Percentiles rank a stretch among this genome's conserved stretches.
Conservation (phyloP, 371 early-diverging fungal species). For the Mortierella sp. region DNA sequence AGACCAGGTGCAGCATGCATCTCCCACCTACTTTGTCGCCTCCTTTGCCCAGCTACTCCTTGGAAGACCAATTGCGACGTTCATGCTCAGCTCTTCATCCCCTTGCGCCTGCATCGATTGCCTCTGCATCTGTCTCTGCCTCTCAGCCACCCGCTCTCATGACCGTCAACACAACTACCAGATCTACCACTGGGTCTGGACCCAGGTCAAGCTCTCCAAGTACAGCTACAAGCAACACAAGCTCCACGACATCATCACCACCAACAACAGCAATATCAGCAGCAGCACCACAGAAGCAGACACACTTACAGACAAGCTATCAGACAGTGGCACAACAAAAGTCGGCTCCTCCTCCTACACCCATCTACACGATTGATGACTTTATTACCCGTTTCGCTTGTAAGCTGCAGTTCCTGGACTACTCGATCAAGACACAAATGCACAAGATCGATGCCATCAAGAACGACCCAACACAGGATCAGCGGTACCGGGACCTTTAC, state of each 20-base stretch:
- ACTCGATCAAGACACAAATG: background rate
- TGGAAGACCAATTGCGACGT: background rate
- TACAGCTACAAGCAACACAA: background rate
- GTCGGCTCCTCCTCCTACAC: background rate
- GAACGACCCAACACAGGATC: background rate
- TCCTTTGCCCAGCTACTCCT: background rate
- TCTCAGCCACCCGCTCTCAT: background rate
- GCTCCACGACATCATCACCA: background rate
- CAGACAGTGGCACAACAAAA: background rate
- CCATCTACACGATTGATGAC: background rate
- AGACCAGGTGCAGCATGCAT: background rate
- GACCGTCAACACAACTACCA: background rate
- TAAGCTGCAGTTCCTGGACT: background rate
- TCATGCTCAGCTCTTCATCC: background rate
- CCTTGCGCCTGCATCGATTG: background rate
- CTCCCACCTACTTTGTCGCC: background rate
- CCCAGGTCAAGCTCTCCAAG: background rate
- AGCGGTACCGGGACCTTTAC: background rate
- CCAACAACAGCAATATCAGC: background rate
- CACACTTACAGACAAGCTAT: too few relatives aligned
- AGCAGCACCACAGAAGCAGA: background rate
- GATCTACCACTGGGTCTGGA: background rate
- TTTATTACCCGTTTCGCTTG: background rate
- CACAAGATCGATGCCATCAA: background rate
- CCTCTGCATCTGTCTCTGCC: background rate